Percentiles rank a stretch among this genome's conserved stretches.
Conservation (phyloP, 2,329 filamentous ascomycete genomes). For the Phialophora macrospora region DNA sequence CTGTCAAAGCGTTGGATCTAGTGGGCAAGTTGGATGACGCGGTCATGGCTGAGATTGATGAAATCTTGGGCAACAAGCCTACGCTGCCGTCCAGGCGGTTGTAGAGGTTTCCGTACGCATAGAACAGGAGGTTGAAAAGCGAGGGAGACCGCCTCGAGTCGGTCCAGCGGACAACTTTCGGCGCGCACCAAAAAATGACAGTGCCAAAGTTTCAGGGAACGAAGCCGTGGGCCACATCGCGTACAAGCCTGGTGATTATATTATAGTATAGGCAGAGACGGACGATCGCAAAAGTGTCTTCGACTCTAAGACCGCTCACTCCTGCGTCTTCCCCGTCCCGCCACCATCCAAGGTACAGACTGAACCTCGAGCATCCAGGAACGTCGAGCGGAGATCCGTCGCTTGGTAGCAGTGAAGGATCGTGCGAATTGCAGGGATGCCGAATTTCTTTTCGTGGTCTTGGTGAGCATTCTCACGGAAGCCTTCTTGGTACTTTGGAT, state of each 20-base stretch:
- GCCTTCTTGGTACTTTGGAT: no score
- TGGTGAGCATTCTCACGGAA: no score
- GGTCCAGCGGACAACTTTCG: not conserved
- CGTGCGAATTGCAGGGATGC: not conserved
- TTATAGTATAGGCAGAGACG: not conserved
- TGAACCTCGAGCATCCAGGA: not conserved
- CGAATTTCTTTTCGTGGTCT: not conserved
- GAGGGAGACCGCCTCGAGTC: not conserved
- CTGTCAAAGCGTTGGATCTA: conserved; percentile 52
- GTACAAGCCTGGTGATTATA: not conserved
- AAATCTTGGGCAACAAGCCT: conserved; percentile 42
- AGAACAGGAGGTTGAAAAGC: not conserved
- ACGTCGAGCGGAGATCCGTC: not conserved
- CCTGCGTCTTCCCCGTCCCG: not conserved
- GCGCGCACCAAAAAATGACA: not conserved
- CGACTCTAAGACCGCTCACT: not conserved
- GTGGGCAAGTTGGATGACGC: conserved; percentile 51
- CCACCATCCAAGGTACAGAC: no score
- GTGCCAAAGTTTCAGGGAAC: not conserved
- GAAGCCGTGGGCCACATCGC: not conserved
- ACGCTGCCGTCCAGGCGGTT: conserved; percentile 11
- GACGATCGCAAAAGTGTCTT: not conserved
- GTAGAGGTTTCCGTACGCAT: not conserved
- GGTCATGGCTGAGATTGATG: conserved; percentile 55
- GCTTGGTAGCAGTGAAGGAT: not conserved